A percentile compares a stretch with the other conserved stretches of the same genome.
phyloP scores from a whole-genome alignment of 495 filamentous ascomycete genomes.

The Tirmania nivea region DNA sequence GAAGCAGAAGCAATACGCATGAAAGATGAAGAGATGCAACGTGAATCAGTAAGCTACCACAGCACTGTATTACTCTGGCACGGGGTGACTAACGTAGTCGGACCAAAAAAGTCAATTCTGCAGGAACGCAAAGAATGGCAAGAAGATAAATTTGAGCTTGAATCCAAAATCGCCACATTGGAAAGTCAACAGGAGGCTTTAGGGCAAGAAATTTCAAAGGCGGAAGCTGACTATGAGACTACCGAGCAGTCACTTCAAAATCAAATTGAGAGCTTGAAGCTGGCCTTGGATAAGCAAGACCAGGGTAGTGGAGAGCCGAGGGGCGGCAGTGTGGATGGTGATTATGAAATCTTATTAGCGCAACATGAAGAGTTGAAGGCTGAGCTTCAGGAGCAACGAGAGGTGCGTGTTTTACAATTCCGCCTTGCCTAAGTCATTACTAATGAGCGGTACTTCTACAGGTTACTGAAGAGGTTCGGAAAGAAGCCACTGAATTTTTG shows the following conservation, averaged over 20 bases:
- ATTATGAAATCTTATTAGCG: constrained; percentile 15
- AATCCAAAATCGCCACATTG: constrained; percentile 55
- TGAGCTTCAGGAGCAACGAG: constrained; percentile 35
- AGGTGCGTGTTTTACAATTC: constrained; percentile 7
- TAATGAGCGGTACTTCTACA: constrained; percentile 17
- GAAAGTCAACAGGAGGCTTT: constrained; percentile 56
- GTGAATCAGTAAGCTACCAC: constrained; percentile 25
- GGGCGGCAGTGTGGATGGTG: not conserved
- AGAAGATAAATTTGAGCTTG: constrained; percentile 47
- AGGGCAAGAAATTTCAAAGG: constrained; percentile 50
- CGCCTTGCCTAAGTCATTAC: not conserved
- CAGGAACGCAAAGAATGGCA: constrained; percentile 47
- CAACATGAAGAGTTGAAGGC: constrained; percentile 53
- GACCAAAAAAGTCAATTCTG: not conserved
- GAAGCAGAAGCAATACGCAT: constrained; percentile 34
- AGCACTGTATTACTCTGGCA: not conserved
- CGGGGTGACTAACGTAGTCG: not conserved
- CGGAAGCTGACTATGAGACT: constrained; percentile 42
- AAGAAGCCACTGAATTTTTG: constrained; percentile 64
- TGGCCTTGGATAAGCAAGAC: constrained; percentile 1
- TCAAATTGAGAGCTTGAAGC: constrained; percentile 35
- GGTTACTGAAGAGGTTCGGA: constrained; percentile 73
- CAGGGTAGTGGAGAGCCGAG: no score
- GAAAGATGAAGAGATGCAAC: constrained; percentile 23
- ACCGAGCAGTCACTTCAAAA: constrained; percentile 40